Evolutionary conservation across 2,329 filamentous ascomycete genomes (phyloP).

Genomic region (Aspergillus vadensis): DNA sequence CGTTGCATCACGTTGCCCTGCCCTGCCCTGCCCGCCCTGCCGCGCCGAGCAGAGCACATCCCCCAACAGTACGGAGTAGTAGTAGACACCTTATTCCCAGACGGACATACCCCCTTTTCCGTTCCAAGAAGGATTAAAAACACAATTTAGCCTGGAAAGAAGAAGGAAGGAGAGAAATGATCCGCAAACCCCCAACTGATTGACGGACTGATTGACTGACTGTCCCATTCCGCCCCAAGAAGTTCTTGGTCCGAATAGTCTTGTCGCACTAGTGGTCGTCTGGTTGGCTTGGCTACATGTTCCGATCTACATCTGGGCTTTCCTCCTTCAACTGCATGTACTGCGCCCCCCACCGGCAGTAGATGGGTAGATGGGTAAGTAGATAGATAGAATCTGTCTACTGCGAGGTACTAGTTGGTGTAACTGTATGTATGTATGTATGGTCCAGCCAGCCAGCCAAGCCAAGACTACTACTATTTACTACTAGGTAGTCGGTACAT

Average conservation of each 20-base stretch:
- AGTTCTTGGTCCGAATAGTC: constrained; percentile 5
- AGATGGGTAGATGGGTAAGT: too few relatives aligned
- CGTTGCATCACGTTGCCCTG: constrained; percentile 31
- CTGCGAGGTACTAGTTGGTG: too few relatives aligned
- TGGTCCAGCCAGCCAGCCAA: not conserved
- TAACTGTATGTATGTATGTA: not conserved
- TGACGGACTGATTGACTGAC: too few relatives aligned
- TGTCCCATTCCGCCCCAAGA: not conserved
- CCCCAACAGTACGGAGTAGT: too few relatives aligned
- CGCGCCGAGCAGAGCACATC: too few relatives aligned
- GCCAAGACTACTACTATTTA: too few relatives aligned
- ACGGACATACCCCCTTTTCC: not conserved
- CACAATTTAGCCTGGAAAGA: too few relatives aligned
- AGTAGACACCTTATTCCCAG: too few relatives aligned
- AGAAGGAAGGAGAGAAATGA: not conserved
- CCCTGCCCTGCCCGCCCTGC: constrained; percentile 17
- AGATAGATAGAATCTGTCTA: too few relatives aligned
- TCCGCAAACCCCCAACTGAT: not conserved
- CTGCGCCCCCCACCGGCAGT: too few relatives aligned
- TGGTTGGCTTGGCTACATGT: constrained; percentile 1
- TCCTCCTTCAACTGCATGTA: not conserved
- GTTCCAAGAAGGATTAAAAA: constrained; percentile 10
- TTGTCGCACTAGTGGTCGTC: not conserved
- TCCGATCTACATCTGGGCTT: constrained; percentile 1
- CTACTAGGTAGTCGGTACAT: not conserved